A percentile compares a stretch with the other conserved stretches of the same genome.
These are phyloP conservation scores for Scytalidium sp. DNA, from an alignment of 2,329 filamentous ascomycete species.

Conservation along the genomic window DNA sequence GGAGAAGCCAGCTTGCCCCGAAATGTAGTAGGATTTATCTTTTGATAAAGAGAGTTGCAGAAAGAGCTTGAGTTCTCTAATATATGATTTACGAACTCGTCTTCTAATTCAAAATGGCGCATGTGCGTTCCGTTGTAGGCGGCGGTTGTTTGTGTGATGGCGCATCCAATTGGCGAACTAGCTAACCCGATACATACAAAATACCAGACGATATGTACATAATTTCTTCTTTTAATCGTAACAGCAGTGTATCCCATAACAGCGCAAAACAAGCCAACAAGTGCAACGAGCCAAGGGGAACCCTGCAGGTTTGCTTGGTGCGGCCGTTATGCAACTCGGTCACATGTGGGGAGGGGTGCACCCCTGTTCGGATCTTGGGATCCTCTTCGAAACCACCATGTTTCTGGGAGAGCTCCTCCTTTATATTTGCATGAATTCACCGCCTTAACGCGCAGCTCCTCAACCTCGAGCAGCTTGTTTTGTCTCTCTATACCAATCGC, in stretches of 20 bases:
- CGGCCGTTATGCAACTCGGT: not conserved
- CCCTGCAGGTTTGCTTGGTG: too few species aligned
- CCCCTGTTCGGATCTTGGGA: not conserved
- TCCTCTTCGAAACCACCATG: not conserved
- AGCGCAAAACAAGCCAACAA: too few species aligned
- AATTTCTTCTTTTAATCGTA: too few species aligned
- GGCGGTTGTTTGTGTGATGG: too few species aligned
- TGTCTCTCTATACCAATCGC: not conserved
- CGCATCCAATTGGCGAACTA: too few species aligned
- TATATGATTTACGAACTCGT: not conserved
- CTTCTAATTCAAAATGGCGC: too few species aligned
- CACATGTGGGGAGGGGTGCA: not conserved
- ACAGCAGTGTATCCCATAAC: too few species aligned
- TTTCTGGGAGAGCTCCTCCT: not conserved
- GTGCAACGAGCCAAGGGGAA: too few species aligned
- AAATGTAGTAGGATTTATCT: not conserved
- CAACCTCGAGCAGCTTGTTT: not conserved
- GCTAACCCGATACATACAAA: too few species aligned
- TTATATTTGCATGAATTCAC: not conserved
- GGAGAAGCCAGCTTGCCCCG: not conserved
- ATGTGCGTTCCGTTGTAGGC: too few species aligned
- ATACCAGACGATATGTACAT: not conserved
- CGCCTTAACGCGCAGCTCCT: not conserved
- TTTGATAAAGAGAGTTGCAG: not conserved
- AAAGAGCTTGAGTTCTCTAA: not conserved